Evolutionary conservation across 176 grass and related monocot species (phyloP), one percentile per base, ranked within the genome.

Genomic region (Carex parvula): DNA sequence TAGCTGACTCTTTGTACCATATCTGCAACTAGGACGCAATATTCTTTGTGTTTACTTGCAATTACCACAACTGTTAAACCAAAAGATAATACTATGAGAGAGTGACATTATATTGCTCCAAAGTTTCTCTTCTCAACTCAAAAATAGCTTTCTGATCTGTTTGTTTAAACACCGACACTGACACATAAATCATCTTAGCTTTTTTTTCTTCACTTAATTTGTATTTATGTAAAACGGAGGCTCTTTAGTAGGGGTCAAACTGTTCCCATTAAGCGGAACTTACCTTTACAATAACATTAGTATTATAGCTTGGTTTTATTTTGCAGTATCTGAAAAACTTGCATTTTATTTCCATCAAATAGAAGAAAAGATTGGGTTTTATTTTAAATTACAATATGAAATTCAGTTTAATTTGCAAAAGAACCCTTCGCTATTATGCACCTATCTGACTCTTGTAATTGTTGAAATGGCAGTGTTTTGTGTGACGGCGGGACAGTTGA

Each of bases 401-500:
- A 55, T 56, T 55, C 13, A 3, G 73, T 55, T 21, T 16, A 24
- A 55, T 76, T 76, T 55, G 48, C 12, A 55, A 76, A 29, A 76
- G 48, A 76, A 55, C 44, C 48, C 50, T 77, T 56, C 8, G 24
- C 50, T 77, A 29, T 56, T 56, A 55, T 77, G 20, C 42, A 54
- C 13, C 48, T 17, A 55, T 54, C 72, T 76, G 44, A 76, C 21
- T 55, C 64, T 17, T 68, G 14, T 54, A 76, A 76, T 14, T 4
- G 56, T 54, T 30, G 50, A n/a, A 62, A 80, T 87, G 86, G 52
- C 88, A 99, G 96, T 83, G 60, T 87, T 60, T 79, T 95, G 70
- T 99, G 96, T 84, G 91, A 91, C 66, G 83, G 86, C 60, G 96
- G 93, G 64, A 99, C 96, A 67, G 96, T 99, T 88, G 96, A 92